Percentiles rank a stretch among this genome's conserved stretches.
These are phyloP conservation scores for Hydnomerulius pinastri DNA, from an alignment of 768 basidiomycete genomes.

Conservation along the genomic window DNA sequence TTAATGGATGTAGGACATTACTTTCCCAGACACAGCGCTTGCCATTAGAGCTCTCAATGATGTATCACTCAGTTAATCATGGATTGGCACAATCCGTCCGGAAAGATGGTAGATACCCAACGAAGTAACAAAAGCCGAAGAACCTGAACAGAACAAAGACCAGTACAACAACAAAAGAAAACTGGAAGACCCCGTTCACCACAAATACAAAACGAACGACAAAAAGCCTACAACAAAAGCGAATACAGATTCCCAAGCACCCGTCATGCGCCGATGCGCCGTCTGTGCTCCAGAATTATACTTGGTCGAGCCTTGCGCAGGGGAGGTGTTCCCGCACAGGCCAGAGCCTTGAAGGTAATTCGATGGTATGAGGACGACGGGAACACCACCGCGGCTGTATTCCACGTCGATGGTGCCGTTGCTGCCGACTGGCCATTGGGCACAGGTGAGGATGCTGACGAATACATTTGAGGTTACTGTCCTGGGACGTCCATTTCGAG, in stretches of 20 bases:
- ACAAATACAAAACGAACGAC: slow-evolving; percentile 5
- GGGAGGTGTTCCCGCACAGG: slow-evolving; percentile 33
- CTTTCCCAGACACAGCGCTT: too few species aligned
- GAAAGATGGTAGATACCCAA: background rate
- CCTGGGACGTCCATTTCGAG: background rate
- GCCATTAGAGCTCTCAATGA: background rate
- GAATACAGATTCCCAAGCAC: background rate
- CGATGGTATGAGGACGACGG: slow-evolving; percentile 56
- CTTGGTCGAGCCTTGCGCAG: background rate
- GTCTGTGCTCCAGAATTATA: slow-evolving; percentile 6
- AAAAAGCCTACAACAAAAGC: slow-evolving; percentile 11
- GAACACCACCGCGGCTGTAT: slow-evolving; percentile 64
- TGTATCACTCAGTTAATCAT: background rate
- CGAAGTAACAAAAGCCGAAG: background rate
- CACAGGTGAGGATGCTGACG: slow-evolving; percentile 61
- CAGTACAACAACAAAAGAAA: background rate
- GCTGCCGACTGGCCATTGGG: slow-evolving; percentile 69
- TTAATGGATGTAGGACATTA: background rate
- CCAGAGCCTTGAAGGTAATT: slow-evolving; percentile 36
- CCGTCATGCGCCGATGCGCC: background rate
- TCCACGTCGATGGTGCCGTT: slow-evolving; percentile 60
- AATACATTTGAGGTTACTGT: slow-evolving; percentile 4
- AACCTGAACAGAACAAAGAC: background rate
- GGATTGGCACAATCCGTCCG: background rate
- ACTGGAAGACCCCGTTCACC: too few species aligned